Conservation (phyloP, 116 monocot species). For the Phalaenopsis hybrid region DNA sequence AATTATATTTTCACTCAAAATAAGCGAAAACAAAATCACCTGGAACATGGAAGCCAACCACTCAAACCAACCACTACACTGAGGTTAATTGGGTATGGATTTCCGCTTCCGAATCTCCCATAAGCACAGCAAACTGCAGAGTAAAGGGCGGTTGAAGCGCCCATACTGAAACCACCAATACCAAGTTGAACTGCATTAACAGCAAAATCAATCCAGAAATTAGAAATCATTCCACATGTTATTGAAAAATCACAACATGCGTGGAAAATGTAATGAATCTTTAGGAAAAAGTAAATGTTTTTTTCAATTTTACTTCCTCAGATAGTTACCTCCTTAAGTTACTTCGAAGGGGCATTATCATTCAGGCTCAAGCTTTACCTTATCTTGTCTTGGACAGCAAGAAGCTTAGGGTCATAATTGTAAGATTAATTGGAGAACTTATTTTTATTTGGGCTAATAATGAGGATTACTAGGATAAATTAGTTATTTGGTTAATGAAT, state of each 20-base stretch:
- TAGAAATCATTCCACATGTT: not conserved
- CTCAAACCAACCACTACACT: constrained; percentile 46
- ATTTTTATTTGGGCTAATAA: not conserved
- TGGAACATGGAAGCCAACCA: constrained; percentile 67
- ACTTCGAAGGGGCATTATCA: not conserved
- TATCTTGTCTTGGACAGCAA: not conserved
- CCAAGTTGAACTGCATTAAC: constrained; percentile 45
- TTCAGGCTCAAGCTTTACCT: not conserved
- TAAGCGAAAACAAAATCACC: constrained; percentile 11
- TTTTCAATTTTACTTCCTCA: not conserved
- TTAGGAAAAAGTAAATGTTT: no score
- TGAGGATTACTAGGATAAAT: not conserved
- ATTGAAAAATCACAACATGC: no score
- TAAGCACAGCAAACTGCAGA: constrained; percentile 45
- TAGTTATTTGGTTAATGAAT: not conserved
- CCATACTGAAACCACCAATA: constrained; percentile 69
- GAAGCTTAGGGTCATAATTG: not conserved
- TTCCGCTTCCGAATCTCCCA: constrained; percentile 55
- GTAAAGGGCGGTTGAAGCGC: constrained; percentile 49
- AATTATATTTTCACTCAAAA: not conserved
- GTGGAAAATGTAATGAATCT: no score
- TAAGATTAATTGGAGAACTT: not conserved
- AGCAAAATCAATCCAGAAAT: not conserved
- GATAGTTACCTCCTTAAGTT: not conserved
- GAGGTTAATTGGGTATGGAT: constrained; percentile 38